phyloP scores from a whole-genome alignment of 805 yeast species.

The Schwanniomyces yamadae region DNA sequence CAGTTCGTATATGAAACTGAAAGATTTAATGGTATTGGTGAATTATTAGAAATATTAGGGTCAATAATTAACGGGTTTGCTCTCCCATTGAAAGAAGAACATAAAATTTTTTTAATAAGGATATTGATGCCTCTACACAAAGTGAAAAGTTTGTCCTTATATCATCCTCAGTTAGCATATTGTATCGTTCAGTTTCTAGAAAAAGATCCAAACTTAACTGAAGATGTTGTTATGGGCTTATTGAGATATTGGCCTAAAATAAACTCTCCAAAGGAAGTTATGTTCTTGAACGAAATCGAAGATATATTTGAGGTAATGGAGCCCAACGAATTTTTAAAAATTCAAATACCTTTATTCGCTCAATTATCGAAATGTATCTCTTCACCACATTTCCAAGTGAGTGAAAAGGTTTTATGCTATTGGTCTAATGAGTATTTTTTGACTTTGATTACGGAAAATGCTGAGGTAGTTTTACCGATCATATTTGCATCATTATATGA shows the following conservation, averaged over 20 bases:
- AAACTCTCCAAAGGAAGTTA: constrained; percentile 90
- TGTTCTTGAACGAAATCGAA: constrained; percentile 94
- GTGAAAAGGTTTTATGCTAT: constrained; percentile 89
- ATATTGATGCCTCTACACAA: constrained; percentile 91
- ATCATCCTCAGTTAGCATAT: constrained; percentile 96
- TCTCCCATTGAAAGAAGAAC: constrained; percentile 94
- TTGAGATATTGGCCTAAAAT: constrained; percentile 96
- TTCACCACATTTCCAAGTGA: constrained; percentile 95
- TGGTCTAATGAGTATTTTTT: constrained; percentile 96
- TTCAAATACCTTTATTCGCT: constrained; percentile 89
- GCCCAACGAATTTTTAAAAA: constrained; percentile 85
- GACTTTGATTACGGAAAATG: constrained; percentile 85
- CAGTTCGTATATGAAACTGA: constrained; percentile 95
- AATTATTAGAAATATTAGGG: constrained; percentile 90
- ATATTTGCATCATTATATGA: constrained; percentile 88
- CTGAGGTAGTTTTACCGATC: constrained; percentile 89
- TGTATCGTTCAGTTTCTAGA: constrained; percentile 96
- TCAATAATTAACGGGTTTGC: constrained; percentile 98
- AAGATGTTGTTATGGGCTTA: constrained; percentile 93
- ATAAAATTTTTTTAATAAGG: constrained; percentile 82
- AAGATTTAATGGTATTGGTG: constrained; percentile 93
- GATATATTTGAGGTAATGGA: constrained; percentile 96
- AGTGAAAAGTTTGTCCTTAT: constrained; percentile 80
- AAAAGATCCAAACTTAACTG: constrained; percentile 88
- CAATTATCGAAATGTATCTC: constrained; percentile 92